These are phyloP conservation scores for Isatis tinctoria DNA, from an alignment of 345 rosid species.

Conservation along the genomic window DNA sequence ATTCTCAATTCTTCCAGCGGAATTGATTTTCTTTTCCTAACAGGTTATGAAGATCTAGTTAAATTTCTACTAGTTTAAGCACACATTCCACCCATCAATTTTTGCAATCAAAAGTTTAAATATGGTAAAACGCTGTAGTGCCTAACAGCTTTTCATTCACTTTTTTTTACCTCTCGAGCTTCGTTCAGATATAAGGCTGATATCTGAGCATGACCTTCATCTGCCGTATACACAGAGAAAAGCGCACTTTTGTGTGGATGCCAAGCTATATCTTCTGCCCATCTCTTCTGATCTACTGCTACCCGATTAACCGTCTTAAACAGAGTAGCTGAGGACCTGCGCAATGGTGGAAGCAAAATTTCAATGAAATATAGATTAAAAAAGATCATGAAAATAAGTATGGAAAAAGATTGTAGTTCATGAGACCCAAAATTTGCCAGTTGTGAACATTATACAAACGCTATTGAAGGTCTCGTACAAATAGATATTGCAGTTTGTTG, in stretches of 20 bases:
- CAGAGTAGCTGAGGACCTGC: slow-evolving; percentile 28
- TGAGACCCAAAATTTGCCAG: background rate
- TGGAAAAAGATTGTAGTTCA: background rate
- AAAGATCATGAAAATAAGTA: background rate
- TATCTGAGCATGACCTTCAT: slow-evolving; percentile 32
- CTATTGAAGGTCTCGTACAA: background rate
- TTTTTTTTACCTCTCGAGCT: slow-evolving; percentile 20
- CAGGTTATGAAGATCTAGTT: background rate
- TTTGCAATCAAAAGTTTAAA: background rate
- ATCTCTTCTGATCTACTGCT: slow-evolving; percentile 25
- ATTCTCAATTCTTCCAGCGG: slow-evolving; percentile 9
- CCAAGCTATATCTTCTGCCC: slow-evolving; percentile 42
- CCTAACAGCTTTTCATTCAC: background rate
- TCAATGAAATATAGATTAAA: background rate
- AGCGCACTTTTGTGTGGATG: slow-evolving; percentile 34
- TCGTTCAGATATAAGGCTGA: slow-evolving; percentile 26
- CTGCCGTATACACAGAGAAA: slow-evolving; percentile 33
- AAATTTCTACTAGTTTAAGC: background rate
- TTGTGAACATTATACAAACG: background rate
- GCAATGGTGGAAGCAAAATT: slow-evolving; percentile 4
- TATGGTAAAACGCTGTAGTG: background rate
- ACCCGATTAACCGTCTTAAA: slow-evolving; percentile 24
- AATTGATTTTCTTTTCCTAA: background rate
- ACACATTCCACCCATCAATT: background rate
- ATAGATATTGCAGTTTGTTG: background rate